phyloP scores from a whole-genome alignment of 2,329 filamentous ascomycete genomes.

The Penicillium sclerotiorum region DNA sequence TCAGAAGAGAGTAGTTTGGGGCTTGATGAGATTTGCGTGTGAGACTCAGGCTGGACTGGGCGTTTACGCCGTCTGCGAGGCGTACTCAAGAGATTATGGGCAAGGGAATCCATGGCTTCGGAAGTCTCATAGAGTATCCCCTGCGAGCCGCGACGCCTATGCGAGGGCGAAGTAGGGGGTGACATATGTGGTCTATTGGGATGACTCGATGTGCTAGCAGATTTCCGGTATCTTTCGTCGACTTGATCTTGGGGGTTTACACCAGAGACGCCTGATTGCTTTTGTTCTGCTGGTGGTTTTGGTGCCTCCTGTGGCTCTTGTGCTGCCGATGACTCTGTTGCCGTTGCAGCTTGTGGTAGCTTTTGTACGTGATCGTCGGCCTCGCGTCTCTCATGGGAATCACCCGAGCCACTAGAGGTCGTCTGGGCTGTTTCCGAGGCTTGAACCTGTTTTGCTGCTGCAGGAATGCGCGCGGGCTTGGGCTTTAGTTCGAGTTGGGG shows the following conservation, averaged over 20 bases:
- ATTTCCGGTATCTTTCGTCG: too few relatives aligned
- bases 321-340: too few relatives aligned
- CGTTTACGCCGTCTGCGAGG: not conserved
- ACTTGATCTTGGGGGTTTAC: not conserved
- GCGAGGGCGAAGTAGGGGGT: not conserved
- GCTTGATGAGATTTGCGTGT: not conserved
- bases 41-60: not conserved
- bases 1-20: too few relatives aligned
- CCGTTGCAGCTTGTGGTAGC: too few relatives aligned
- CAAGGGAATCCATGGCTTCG: not conserved
- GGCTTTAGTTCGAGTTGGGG: too few relatives aligned
- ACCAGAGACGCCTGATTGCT: too few relatives aligned
- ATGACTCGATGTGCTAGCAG: not conserved
- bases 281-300: too few relatives aligned
- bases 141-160: not conserved
- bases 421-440: not conserved
- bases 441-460: not conserved
- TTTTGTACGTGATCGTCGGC: too few relatives aligned
- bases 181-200: slow-evolving; percentile 29
- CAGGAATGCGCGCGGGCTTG: too few relatives aligned
- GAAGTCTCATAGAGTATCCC: slow-evolving; percentile 7
- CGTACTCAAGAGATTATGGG: not conserved
- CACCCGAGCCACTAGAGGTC: too few relatives aligned
- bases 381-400: too few relatives aligned
- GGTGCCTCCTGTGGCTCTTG: too few relatives aligned